These are phyloP conservation scores for Solanum acaule DNA, from an alignment of 257 asterid species.

Conservation along the genomic window DNA sequence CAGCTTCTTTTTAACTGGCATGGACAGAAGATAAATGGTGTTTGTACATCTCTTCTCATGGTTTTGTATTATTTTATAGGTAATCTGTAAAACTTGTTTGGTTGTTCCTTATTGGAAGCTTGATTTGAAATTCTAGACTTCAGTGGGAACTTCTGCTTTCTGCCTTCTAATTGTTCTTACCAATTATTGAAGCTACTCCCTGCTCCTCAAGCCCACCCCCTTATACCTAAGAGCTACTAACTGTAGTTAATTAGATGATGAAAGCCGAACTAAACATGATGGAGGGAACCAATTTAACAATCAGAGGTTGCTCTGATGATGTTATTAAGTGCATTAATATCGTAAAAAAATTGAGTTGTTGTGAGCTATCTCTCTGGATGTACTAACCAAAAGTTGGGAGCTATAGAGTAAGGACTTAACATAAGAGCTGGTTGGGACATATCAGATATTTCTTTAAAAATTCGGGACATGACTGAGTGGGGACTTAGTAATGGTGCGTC, in stretches of 20 bases:
- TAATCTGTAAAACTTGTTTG: slow-evolving; percentile 5
- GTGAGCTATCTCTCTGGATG: neutral
- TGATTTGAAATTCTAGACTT: neutral
- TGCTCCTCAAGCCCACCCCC: neutral
- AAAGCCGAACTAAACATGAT: neutral
- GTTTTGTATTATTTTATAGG: slow-evolving; percentile 74
- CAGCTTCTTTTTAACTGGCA: slow-evolving; percentile 81
- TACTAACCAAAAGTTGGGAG: neutral
- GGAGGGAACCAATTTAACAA: neutral
- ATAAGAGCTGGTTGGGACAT: neutral
- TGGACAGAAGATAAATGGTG: slow-evolving; percentile 26
- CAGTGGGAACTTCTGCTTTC: neutral
- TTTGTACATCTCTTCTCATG: slow-evolving; percentile 53
- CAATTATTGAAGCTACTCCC: neutral
- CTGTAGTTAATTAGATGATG: neutral
- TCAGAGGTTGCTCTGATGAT: neutral
- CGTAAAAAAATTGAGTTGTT: neutral
- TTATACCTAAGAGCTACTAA: neutral
- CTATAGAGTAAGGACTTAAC: neutral
- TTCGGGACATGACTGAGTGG: neutral
- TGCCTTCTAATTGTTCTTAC: neutral
- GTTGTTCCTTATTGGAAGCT: neutral
- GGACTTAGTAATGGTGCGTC: neutral
- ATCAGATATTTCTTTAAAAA: neutral
- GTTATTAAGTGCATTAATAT: neutral